Percentiles rank a stretch among this genome's conserved stretches.
Evolutionary conservation across 805 yeast genomes (phyloP).

Genomic region (Ogataea sp.): DNA sequence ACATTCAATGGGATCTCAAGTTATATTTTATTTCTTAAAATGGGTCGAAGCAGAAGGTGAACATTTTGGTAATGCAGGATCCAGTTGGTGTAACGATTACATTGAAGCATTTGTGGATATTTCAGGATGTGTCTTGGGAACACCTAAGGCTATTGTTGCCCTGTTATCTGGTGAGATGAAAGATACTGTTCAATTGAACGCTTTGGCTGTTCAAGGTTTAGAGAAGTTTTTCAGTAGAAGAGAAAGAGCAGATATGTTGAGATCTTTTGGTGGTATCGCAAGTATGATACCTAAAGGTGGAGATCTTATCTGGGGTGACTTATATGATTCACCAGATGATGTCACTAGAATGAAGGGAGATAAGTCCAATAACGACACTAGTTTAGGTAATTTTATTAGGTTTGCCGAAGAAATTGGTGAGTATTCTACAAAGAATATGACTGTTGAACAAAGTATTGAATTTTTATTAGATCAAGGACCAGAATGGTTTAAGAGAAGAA

Average conservation of each 20-base stretch:
- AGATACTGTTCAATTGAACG: slow-evolving; percentile 91
- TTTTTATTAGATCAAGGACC: slow-evolving; percentile 60
- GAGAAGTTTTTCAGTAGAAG: slow-evolving; percentile 88
- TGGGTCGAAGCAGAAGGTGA: slow-evolving; percentile 93
- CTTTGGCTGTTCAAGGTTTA: slow-evolving; percentile 86
- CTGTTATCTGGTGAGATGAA: slow-evolving; percentile 96
- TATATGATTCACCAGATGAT: slow-evolving; percentile 67
- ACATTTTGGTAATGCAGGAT: slow-evolving; percentile 86
- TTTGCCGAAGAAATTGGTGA: slow-evolving; percentile 41
- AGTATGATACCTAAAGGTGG: slow-evolving; percentile 98
- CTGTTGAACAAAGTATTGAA: slow-evolving; percentile 63
- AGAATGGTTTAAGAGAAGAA: slow-evolving; percentile 63
- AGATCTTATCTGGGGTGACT: slow-evolving; percentile 77
- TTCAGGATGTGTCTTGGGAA: slow-evolving; percentile 85
- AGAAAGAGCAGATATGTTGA: slow-evolving; percentile 79
- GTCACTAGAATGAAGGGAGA: slow-evolving; percentile 13
- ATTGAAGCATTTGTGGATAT: slow-evolving; percentile 78
- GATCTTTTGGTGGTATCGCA: slow-evolving; percentile 90
- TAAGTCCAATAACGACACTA: too few relatives aligned
- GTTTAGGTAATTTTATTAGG: slow-evolving; percentile 71
- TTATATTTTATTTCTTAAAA: slow-evolving; percentile 79
- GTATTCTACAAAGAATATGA: slow-evolving; percentile 42
- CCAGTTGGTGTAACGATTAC: slow-evolving; percentile 78
- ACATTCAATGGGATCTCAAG: slow-evolving; percentile 96
- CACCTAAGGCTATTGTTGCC: slow-evolving; percentile 91